Evolutionary conservation across 805 yeast genomes (phyloP), one percentile per base, ranked within the genome.

Genomic region (Sugiyamaella boreocaroliniensis): DNA sequence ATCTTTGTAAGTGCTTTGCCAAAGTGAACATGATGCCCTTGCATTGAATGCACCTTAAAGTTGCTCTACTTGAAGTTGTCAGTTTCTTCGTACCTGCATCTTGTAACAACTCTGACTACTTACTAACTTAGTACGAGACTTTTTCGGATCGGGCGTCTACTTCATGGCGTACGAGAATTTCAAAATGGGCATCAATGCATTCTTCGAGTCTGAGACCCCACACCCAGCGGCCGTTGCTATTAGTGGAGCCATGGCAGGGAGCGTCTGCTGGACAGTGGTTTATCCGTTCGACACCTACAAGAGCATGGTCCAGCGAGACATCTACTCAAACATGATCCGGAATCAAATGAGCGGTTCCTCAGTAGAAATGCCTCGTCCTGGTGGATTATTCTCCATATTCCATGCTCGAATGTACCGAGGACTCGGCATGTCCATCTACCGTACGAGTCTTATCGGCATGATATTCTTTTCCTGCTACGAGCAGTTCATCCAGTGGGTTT

Each of bases 281-380:
- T 89, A 85, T 69, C 95, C 96, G 2, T 64, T 88, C 10, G 96
- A 88, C 66, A 88, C 96, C 0, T 73, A 85, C 54, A 88, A 89
- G 64, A 80, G 90, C 1, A 75, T 83, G 53, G 76, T 80, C 44
- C 96, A 88, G 63, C 78, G 85, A 53, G 92, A 87, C 60, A 73
- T 85, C 4, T 85, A 87, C 22, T 73, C 83, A 29, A 81, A 83
- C 57, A 80, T 85, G n/a, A 70, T 85, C 61, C 37, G 37, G 37
- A 14, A 4, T 14, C 37, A 14, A 11, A 40, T 15, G 40, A 20
- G 18, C 16, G 47, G 76, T 46, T 66, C 71, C 40, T 75, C 77
- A 60, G 47, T 61, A 55, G 48, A 58, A 71, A 42, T 76, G 76
- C 9, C 60, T 64, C 52, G 48, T 56, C 56, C 8, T 70, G 73